A percentile compares a stretch with the other conserved stretches of the same genome.
Conservation (phyloP, 2,329 filamentous ascomycete species). For the Didymella glomerata region DNA sequence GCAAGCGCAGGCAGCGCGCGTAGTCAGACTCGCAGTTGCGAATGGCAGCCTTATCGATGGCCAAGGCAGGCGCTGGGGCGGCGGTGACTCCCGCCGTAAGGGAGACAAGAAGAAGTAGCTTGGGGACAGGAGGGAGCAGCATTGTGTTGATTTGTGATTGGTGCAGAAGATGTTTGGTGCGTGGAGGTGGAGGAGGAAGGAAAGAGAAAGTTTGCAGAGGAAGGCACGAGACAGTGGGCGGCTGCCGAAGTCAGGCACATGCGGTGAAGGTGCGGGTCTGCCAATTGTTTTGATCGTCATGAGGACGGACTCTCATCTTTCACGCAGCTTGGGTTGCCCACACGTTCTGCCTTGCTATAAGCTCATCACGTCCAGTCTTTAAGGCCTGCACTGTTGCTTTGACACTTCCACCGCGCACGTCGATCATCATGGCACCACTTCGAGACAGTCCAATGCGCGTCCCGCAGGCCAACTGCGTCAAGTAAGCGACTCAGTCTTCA, state of each 20-base stretch:
- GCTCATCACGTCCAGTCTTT: background rate
- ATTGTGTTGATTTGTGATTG: background rate
- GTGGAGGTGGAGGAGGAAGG: background rate
- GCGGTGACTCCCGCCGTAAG: background rate
- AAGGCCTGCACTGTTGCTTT: background rate
- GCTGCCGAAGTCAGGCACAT: background rate
- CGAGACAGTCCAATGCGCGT: background rate
- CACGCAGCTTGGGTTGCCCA: background rate
- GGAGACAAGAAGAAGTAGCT: background rate
- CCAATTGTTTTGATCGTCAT: background rate
- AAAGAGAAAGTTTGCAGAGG: background rate
- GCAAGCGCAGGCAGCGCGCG: background rate
- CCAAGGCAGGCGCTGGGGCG: background rate
- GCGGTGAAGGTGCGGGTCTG: background rate
- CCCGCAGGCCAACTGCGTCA: background rate
- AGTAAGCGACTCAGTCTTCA: background rate
- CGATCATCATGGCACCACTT: background rate
- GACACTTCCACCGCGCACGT: background rate
- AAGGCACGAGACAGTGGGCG: background rate
- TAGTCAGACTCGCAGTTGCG: background rate
- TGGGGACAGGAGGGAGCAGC: background rate
- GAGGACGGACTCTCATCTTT: background rate
- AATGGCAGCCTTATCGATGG: background rate
- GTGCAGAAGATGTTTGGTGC: background rate
- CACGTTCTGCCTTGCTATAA: background rate